Conservation (phyloP, 2,329 filamentous ascomycete genomes). For the Ambrosiella cleistominuta region DNA sequence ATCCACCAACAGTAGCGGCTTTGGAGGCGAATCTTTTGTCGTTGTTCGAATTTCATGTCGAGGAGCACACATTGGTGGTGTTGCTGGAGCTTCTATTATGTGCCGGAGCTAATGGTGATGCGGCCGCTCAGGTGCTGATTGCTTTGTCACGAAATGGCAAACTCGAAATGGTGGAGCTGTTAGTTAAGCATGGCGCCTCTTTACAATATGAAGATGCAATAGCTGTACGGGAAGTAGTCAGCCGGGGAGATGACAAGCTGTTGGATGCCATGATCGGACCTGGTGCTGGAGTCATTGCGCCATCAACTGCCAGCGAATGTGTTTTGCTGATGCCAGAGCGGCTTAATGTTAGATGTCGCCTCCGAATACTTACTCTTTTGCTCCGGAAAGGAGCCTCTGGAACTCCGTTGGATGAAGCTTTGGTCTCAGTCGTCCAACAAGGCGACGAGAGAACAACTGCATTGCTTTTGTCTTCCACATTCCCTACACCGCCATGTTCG, state of each 20-base stretch:
- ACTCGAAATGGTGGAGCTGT: constrained; percentile 37
- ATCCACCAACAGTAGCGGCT: constrained; percentile 30
- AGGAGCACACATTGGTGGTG: constrained; percentile 31
- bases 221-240: constrained; percentile 31
- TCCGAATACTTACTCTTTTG: constrained; percentile 27
- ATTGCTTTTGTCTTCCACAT: constrained; percentile 30
- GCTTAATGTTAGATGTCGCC: constrained; percentile 27
- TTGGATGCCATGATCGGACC: constrained; percentile 30
- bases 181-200: constrained; percentile 35
- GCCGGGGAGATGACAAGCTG: constrained; percentile 28
- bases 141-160: constrained; percentile 30
- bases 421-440: constrained; percentile 31
- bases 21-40: constrained; percentile 34
- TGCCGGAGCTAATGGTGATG: constrained; percentile 36
- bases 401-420: constrained; percentile 27
- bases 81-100: constrained; percentile 39
- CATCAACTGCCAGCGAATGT: constrained; percentile 31
- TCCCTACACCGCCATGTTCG: constrained; percentile 8
- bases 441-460: constrained; percentile 30
- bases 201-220: constrained; percentile 35
- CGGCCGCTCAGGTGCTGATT: constrained; percentile 31
- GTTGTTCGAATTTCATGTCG: constrained; percentile 28
- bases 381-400: constrained; percentile 35
- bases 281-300: constrained; percentile 23
- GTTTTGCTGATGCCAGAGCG: constrained; percentile 31